A percentile compares a stretch with the other conserved stretches of the same genome.
Evolutionary conservation across 441 rosid species (phyloP).

Genomic region (Pelargonium australe): DNA sequence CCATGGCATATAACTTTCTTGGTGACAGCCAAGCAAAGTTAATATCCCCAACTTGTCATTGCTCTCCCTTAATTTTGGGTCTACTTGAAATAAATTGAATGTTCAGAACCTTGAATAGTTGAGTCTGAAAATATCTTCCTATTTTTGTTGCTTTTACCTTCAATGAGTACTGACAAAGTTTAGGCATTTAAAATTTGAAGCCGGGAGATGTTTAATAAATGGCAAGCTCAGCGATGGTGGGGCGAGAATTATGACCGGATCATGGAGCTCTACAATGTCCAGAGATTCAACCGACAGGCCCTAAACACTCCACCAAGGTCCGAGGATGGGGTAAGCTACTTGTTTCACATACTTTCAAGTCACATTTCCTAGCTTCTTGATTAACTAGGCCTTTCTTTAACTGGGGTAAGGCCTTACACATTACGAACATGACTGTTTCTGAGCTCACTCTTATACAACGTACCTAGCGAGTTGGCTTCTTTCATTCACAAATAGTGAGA

Average conservation of each 20-base stretch:
- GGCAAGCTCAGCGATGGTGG: conserved; percentile 99
- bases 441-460: too few species aligned
- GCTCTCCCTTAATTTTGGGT: too few species aligned
- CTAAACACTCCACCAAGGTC: conserved; percentile 86
- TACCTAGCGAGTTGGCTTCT: too few species aligned
- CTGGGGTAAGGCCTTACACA: too few species aligned
- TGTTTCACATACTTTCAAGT: neutral
- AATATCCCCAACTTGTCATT: neutral
- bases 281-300: conserved; percentile 92
- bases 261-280: conserved; percentile 97
- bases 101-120: neutral
- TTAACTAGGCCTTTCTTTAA: too few species aligned
- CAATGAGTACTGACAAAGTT: conserved; percentile 23
- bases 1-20: neutral
- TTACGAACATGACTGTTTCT: too few species aligned
- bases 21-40: neutral
- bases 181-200: conserved; percentile 37
- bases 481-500: too few species aligned
- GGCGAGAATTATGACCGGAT: conserved; percentile 91
- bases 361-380: neutral
- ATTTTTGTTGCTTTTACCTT: conserved; percentile 9
- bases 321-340: conserved; percentile 64
- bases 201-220: conserved; percentile 93
- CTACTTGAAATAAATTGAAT: neutral
- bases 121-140: neutral